phyloP scores from a whole-genome alignment of 192 early-diverging fungal species.

The Gryganskiella cystojenkinii region DNA sequence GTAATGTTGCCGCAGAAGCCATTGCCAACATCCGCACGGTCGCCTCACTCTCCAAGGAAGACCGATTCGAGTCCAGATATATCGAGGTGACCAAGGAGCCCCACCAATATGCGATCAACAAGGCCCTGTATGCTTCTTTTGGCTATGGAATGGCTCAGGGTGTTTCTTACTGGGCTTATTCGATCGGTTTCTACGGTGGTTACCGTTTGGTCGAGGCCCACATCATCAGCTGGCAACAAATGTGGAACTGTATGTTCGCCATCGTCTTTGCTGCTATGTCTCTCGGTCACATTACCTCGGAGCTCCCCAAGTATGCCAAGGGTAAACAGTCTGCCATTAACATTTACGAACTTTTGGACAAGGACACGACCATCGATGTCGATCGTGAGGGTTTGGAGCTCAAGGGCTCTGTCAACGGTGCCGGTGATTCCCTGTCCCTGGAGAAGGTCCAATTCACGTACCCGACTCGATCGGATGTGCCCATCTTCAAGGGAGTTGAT shows the following conservation, averaged over 20 bases:
- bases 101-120: conserved; percentile 71
- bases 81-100: conserved; percentile 68
- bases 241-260: conserved; percentile 61
- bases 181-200: conserved; percentile 10
- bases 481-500: conserved; percentile 69
- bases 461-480: conserved; percentile 69
- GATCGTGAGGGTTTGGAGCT: conserved; percentile 47
- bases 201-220: conserved; percentile 8
- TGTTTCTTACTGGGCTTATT: conserved; percentile 64
- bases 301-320: conserved; percentile 61
- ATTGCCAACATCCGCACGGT: conserved; percentile 89
- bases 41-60: conserved; percentile 77
- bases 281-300: conserved; percentile 57
- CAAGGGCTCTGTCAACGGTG: conserved; percentile 1
- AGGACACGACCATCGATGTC: conserved; percentile 72
- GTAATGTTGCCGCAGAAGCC: conserved; percentile 86
- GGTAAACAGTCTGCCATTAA: conserved; percentile 75
- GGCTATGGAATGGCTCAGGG: conserved; percentile 78
- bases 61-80: conserved; percentile 74
- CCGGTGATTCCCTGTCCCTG: conserved; percentile 60
- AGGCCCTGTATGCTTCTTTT: conserved; percentile 70
- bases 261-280: conserved; percentile 74
- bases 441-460: conserved; percentile 72
- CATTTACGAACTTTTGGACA: conserved; percentile 77
- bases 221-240: background rate